These are phyloP conservation scores for Cylindrotheca closterium DNA, from an alignment of 108 stramenopile genomes.

Conservation along the genomic window DNA sequence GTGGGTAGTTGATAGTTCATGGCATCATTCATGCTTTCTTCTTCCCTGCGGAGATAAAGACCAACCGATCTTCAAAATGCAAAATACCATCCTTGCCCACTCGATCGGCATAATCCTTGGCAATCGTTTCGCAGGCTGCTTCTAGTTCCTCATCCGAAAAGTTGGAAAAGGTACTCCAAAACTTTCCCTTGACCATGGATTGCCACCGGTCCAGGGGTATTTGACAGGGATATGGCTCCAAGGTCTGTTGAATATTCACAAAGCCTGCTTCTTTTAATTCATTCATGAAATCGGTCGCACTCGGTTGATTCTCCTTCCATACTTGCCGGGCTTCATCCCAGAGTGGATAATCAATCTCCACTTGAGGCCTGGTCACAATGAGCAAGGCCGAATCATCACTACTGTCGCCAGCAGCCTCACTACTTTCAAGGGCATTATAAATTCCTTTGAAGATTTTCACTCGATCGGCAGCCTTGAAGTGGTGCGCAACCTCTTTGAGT, in stretches of 20 bases:
- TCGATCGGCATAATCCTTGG: constrained; percentile 12
- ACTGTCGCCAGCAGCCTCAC: background rate
- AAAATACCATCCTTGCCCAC: constrained; percentile 44
- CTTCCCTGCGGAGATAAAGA: constrained; percentile 52
- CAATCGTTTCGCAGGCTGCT: constrained; percentile 39
- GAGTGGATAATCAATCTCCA: constrained; percentile 72
- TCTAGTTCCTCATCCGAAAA: constrained; percentile 59
- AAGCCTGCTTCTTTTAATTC: constrained; percentile 60
- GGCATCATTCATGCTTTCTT: background rate
- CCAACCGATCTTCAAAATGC: constrained; percentile 65
- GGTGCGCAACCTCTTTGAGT: constrained; percentile 63
- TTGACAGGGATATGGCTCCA: constrained; percentile 44
- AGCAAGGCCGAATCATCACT: constrained; percentile 36
- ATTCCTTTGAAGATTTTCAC: constrained; percentile 49
- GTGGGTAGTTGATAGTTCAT: background rate
- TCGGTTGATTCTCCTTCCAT: constrained; percentile 64
- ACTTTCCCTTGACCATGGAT: constrained; percentile 48
- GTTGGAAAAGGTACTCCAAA: constrained; percentile 76
- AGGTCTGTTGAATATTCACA: constrained; percentile 21
- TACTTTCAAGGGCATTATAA: constrained; percentile 13
- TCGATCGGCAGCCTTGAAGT: constrained; percentile 37
- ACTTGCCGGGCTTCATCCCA: constrained; percentile 56
- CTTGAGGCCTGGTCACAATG: constrained; percentile 61
- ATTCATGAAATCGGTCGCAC: constrained; percentile 20
- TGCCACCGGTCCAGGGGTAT: constrained; percentile 47